phyloP scores from a whole-genome alignment of 257 asterid species.

The Lycium ferocissimum region DNA sequence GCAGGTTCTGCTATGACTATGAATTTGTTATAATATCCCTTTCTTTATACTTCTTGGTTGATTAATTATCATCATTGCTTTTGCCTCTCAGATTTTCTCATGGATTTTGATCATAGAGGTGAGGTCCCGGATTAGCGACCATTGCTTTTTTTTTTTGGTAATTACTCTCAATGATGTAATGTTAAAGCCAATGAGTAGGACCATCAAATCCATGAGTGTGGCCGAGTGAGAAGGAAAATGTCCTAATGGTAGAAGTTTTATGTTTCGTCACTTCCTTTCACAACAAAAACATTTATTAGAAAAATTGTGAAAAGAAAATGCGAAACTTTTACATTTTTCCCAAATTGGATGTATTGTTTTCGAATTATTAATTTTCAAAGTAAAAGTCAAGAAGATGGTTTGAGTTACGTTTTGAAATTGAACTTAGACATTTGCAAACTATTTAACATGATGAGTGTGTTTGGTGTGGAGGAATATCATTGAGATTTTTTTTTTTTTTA shows the following conservation, averaged over 20 bases:
- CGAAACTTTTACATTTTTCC: too few species aligned
- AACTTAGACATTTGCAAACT: background rate
- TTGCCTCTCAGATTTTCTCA: background rate
- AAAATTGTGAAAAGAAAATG: background rate
- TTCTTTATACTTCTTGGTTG: background rate
- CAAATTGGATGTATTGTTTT: background rate
- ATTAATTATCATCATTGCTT: constrained; percentile 22
- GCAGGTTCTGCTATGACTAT: too few species aligned
- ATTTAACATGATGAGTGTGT: background rate
- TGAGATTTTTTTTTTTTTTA: background rate
- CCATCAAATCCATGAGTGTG: constrained; percentile 10
- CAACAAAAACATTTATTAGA: background rate
- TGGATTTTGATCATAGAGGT: background rate
- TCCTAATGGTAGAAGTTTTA: background rate
- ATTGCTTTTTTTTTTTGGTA: background rate
- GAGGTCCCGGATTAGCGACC: background rate
- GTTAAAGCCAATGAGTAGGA: background rate
- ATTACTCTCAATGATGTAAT: constrained; percentile 11
- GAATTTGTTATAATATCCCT: too few species aligned
- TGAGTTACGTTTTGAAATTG: constrained; percentile 6
- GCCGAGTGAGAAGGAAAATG: background rate
- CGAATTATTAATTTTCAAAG: background rate
- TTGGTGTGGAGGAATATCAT: background rate
- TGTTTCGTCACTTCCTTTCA: background rate
- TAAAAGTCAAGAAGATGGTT: background rate